Percentiles rank a stretch among this genome's conserved stretches.
Evolutionary conservation across 2,329 filamentous ascomycete species (phyloP).

Genomic region (Trichophaea hybrida): DNA sequence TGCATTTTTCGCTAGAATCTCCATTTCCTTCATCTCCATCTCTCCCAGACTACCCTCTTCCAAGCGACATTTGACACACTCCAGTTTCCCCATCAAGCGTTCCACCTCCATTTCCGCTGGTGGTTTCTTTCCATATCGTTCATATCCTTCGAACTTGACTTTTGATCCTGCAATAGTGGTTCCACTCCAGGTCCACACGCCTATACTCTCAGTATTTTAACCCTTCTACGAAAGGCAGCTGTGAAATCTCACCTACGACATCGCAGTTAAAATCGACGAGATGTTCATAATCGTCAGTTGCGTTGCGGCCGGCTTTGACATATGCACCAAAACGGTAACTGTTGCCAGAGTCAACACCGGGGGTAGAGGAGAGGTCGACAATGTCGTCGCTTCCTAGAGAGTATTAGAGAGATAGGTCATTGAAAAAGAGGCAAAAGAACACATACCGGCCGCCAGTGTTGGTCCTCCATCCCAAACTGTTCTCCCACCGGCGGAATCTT

Average conservation of each 20-base stretch:
- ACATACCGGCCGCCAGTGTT: slow-evolving; percentile 3
- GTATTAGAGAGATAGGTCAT: not conserved
- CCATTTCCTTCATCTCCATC: not conserved
- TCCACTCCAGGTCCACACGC: slow-evolving; percentile 3
- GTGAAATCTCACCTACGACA: not conserved
- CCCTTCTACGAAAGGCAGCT: not conserved
- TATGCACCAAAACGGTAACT: slow-evolving; percentile 3
- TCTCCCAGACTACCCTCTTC: not conserved
- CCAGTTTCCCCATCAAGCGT: not conserved
- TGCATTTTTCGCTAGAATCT: not conserved
- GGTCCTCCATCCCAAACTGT: slow-evolving; percentile 7
- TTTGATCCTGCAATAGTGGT: slow-evolving; percentile 3
- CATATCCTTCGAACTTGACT: slow-evolving; percentile 6
- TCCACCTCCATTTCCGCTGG: not conserved
- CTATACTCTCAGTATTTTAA: not conserved
- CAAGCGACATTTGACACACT: not conserved
- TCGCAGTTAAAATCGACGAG: slow-evolving; percentile 3
- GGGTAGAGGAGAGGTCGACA: slow-evolving; percentile 4
- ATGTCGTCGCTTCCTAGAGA: not conserved
- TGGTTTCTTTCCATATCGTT: not conserved
- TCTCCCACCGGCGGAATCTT: slow-evolving; percentile 1
- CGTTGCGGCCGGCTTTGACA: slow-evolving; percentile 4
- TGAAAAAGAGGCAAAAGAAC: not conserved
- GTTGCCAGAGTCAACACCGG: not conserved
- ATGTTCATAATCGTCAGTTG: slow-evolving; percentile 1